phyloP scores from a whole-genome alignment of 345 rosid genomes.

The Erodium maritimum region DNA sequence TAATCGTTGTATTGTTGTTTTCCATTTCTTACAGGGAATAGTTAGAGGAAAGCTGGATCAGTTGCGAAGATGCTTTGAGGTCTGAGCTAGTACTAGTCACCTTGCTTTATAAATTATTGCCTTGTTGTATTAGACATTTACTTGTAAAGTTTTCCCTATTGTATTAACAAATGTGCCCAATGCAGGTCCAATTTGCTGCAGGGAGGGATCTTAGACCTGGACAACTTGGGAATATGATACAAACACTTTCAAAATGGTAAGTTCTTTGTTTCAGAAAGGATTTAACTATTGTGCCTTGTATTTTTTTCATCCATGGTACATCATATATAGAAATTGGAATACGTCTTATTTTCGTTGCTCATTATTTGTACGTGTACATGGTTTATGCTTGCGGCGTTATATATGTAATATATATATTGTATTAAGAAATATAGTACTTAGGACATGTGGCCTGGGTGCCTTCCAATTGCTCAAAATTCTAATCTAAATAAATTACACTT shows the following conservation, averaged over 20 bases:
- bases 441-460: not conserved
- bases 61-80: conserved; percentile 90
- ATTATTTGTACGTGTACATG: not conserved
- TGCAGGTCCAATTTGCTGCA: conserved; percentile 89
- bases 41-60: conserved; percentile 96
- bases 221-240: conserved; percentile 73
- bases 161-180: not conserved
- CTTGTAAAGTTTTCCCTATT: not conserved
- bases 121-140: not conserved
- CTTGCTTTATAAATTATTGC: conserved; percentile 1
- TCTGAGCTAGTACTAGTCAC: conserved; percentile 12
- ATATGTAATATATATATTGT: no score
- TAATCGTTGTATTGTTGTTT: not conserved
- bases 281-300: not conserved
- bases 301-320: not conserved
- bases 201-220: conserved; percentile 96
- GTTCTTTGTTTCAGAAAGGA: conserved; percentile 5
- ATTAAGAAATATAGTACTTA: not conserved
- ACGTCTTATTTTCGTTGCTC: not conserved
- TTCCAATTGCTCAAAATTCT: not conserved
- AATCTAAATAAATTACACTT: not conserved
- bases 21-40: conserved; percentile 50
- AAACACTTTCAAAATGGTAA: conserved; percentile 84
- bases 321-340: not conserved
- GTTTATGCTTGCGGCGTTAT: not conserved